Percentiles rank a stretch among this genome's conserved stretches.
Evolutionary conservation across 441 rosid genomes (phyloP).

Genomic region (Eutrema salsugineum): DNA sequence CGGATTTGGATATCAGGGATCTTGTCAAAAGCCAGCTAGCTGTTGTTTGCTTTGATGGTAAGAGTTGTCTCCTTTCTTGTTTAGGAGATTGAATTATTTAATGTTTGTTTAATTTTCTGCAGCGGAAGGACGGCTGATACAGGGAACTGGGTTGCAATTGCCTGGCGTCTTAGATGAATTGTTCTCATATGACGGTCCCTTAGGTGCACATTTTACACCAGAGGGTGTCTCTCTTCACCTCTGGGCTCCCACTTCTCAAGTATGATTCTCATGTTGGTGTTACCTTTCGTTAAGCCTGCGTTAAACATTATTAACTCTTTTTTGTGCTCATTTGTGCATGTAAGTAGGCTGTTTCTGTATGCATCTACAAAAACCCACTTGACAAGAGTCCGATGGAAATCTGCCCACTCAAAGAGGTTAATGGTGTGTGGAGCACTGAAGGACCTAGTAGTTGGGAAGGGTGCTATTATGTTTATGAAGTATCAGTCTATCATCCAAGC

Average conservation of each 20-base stretch:
- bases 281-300: neutral
- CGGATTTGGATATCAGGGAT: constrained; percentile 43
- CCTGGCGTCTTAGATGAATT: constrained; percentile 85
- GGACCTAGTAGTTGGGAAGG: constrained; percentile 85
- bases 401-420: constrained; percentile 51
- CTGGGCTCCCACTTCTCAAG: constrained; percentile 99
- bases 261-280: constrained; percentile 25
- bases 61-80: constrained; percentile 20
- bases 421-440: constrained; percentile 76
- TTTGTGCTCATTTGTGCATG: constrained; percentile 27
- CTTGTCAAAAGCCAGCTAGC: constrained; percentile 86
- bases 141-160: constrained; percentile 84
- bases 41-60: constrained; percentile 58
- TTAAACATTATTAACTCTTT: constrained; percentile 7
- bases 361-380: constrained; percentile 48
- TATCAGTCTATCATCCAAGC: constrained; percentile 82
- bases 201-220: constrained; percentile 68
- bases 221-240: constrained; percentile 65
- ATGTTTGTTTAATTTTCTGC: constrained; percentile 24
- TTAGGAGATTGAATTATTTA: neutral
- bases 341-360: constrained; percentile 60
- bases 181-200: constrained; percentile 82
- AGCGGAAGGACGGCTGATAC: constrained; percentile 56
- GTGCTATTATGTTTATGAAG: constrained; percentile 81
- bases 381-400: constrained; percentile 53